Base-by-base conservation (phyloP, 2,329 filamentous ascomycete species). In the Gliomastix tumulicola region DNA sequence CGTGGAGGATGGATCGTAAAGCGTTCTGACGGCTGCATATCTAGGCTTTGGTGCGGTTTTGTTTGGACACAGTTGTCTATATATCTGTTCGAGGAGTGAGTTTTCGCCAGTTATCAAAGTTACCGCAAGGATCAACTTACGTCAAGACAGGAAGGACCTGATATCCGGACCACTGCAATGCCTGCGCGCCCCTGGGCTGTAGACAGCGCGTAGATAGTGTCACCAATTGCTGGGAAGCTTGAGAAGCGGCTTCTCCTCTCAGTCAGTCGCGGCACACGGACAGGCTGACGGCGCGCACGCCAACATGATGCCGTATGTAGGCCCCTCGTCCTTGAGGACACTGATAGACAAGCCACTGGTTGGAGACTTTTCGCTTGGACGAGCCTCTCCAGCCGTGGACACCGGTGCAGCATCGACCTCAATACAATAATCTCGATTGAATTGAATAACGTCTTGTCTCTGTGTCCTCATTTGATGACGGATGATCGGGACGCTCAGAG, bases 171-270 rank as follows among this genome's bases (percentile, higher is more conserved):
- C 23, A 97, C 81, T 3, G 90, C 90, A 55, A 98, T 95, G 2
- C 88, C 92, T 30, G 88, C 88, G 54, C 80, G 80, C 2, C 90
- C 92, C 10, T 83, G 69, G 1, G 87, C 88, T 1, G 89, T 94
- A 0, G 90, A 96, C 1, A 97, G 66, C 0, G 92, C 92, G 58
- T 94, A 97, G 36, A 98, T 94, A 2, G 90, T 97, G 39, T 76
- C 70, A 7, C 49, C 52, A 9, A 46, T 35, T 4, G 42, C 39
- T 3, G 55, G 44, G 9, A 55, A 42, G 7, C 36, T 36, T 3
- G 44, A 10, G 16, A 38, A 34, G n/a, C 21, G 35, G 12, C 41
- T n/a, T n/a, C n/a, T n/a, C n/a, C n/a, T n/a, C n/a, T n/a, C n/a
- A n/a, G n/a, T n/a, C n/a, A n/a, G n/a, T n/a, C n/a, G n/a, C n/a